A percentile compares a stretch with the other conserved stretches of the same genome.
Conservation (phyloP, 495 filamentous ascomycete genomes). For the Trichoderma parareesei region DNA sequence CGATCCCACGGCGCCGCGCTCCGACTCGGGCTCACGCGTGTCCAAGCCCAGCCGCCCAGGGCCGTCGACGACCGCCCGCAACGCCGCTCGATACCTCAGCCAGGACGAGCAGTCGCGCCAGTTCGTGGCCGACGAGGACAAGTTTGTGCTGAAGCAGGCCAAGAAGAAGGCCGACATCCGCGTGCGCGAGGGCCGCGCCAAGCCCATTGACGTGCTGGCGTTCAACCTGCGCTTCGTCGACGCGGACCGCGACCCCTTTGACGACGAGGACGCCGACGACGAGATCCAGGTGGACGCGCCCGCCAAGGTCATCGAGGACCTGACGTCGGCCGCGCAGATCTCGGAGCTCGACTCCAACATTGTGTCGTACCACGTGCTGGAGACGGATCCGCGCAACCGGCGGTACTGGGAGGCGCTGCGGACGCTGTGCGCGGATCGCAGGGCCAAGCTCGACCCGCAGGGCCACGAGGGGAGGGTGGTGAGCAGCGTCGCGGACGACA, state of each 20-base stretch:
- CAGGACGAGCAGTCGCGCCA: conserved; percentile 66
- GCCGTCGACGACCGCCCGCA: conserved; percentile 18
- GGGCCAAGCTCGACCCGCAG: conserved; percentile 53
- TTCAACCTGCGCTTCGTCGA: conserved; percentile 86
- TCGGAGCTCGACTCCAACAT: conserved; percentile 80
- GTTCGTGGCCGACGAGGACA: conserved; percentile 92
- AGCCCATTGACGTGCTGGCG: conserved; percentile 91
- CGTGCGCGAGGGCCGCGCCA: conserved; percentile 86
- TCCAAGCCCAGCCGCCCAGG: conserved; percentile 33
- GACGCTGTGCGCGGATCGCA: conserved; percentile 72
- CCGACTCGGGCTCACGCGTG: conserved; percentile 36
- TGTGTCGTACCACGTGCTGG: conserved; percentile 71
- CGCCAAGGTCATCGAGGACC: conserved; percentile 68
- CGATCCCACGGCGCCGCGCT: conserved; percentile 38
- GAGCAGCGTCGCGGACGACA: conserved; percentile 74
- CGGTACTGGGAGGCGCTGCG: conserved; percentile 93
- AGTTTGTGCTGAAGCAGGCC: conserved; percentile 91
- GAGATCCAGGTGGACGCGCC: conserved; percentile 73
- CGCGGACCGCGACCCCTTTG: conserved; percentile 64
- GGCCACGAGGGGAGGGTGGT: conserved; percentile 61
- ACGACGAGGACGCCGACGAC: conserved; percentile 72
- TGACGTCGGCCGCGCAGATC: conserved; percentile 57
- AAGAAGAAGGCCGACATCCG: conserved; percentile 98
- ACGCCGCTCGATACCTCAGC: conserved; percentile 30
- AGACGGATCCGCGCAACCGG: conserved; percentile 65